These are phyloP conservation scores for Solanum bulbocastanum DNA, from an alignment of 257 asterid species.

Conservation along the genomic window DNA sequence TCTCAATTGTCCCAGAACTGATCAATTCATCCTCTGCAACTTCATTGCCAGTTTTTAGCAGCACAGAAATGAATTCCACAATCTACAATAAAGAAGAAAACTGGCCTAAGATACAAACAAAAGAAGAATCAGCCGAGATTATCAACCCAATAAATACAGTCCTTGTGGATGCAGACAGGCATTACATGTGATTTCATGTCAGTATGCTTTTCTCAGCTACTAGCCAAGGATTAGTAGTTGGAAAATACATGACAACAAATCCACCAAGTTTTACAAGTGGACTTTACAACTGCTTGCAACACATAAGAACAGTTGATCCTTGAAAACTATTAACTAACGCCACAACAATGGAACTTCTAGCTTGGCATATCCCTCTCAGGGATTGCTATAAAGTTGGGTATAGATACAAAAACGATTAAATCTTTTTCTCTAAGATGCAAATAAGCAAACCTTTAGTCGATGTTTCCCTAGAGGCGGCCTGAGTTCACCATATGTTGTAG, in stretches of 20 bases:
- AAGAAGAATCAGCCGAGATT: neutral
- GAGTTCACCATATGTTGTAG: conserved; percentile 82
- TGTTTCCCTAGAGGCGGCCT: conserved; percentile 96
- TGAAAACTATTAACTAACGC: neutral
- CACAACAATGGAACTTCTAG: neutral
- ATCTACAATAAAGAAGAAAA: conserved; percentile 34
- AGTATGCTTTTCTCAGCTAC: neutral
- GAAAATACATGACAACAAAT: neutral
- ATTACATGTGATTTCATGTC: neutral
- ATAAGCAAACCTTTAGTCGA: conserved; percentile 66
- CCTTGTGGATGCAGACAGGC: neutral
- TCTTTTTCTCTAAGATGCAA: neutral
- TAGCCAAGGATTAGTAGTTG: neutral
- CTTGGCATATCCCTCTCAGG: neutral
- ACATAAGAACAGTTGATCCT: neutral
- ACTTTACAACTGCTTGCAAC: neutral
- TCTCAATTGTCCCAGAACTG: conserved; percentile 66
- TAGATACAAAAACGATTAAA: neutral
- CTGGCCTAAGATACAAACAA: neutral
- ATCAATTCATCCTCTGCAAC: conserved; percentile 73
- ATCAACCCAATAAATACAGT: neutral
- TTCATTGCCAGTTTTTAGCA: conserved; percentile 78
- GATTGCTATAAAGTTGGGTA: neutral
- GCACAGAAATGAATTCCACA: conserved; percentile 77
- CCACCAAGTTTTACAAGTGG: neutral